Base-by-base conservation (phyloP, 2,329 filamentous ascomycete species). In the Alternaria tenuissima region DNA sequence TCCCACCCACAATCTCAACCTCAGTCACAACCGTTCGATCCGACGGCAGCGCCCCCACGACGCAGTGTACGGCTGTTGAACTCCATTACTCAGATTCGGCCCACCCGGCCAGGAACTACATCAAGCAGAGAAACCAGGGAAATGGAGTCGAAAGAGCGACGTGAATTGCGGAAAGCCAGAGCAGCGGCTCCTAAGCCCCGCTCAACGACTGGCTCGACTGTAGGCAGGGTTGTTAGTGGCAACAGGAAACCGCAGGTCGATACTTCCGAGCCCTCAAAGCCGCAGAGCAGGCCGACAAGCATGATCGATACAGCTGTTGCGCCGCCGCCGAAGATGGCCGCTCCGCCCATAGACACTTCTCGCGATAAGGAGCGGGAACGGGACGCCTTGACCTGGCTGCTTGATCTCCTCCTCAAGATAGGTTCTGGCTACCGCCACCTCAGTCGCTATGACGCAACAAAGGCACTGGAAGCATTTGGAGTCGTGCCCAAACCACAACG, bases 181-280 rank as follows among this genome's bases (percentile, higher is more conserved):
- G 91, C 92, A 65, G 91, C 89, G 74, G 90, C 80, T 78, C 89
- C 79, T 71, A 94, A 83, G 84, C 90, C 80, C 79, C 90, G 79
- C 52, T 64, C 73, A 79, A 82, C 90, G 14, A 88, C 88, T 61
- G 82, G 86, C 16, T 88, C 91, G 4, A 92, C 87, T 55, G 91
- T 96, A 39, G 92, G 93, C 18, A 88, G 94, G 69, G 92, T 94
- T 56, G 92, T 97, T 44, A 97, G 93, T 76, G 94, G 93, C 22
- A 97, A 95, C 76, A 87, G 94, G 59, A 97, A 95, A 76, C 89
- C 89, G 16, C 66, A 69, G 3, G 86, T 91, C 52, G 88, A 90
- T 61, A 82, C 83, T 39, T 86, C 89, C 81, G 91, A 94, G 56
- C 78, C 89, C 34, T 90, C 95, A 62, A 90, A 87, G 68, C 91